A percentile compares a stretch with the other conserved stretches of the same genome.
These are phyloP conservation scores for Citrus sp. DNA, from an alignment of 345 rosid genomes.

Conservation along the genomic window DNA sequence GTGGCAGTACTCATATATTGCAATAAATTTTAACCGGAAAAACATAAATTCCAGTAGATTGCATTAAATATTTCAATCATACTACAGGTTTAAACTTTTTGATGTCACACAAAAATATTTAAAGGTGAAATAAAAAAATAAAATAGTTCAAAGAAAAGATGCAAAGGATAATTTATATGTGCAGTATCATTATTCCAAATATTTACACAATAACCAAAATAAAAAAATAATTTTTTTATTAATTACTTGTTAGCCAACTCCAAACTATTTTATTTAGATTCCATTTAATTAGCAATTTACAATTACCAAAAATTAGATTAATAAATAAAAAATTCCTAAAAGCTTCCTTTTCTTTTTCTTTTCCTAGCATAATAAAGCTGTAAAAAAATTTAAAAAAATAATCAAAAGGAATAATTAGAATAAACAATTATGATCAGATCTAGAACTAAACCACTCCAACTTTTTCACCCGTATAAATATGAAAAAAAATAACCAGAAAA, in stretches of 20 bases:
- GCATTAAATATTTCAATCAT: neutral
- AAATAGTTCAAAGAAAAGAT: neutral
- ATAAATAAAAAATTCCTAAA: neutral
- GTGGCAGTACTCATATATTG: neutral
- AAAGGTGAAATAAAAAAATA: neutral
- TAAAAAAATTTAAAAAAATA: neutral
- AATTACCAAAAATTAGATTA: neutral
- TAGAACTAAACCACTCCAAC: slow-evolving; percentile 6
- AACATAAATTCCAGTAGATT: neutral
- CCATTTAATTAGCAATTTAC: neutral
- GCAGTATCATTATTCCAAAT: neutral
- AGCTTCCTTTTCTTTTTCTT: neutral
- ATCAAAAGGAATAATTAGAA: neutral
- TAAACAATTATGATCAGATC: slow-evolving; percentile 13
- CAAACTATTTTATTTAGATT: neutral
- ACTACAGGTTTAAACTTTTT: neutral
- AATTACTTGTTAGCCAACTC: neutral
- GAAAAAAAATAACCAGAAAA: neutral
- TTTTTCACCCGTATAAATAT: neutral
- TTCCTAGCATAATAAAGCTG: neutral
- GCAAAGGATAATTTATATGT: too few species aligned
- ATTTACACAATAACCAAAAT: neutral
- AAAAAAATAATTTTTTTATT: too few species aligned
- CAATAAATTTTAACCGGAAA: neutral
- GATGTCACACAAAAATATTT: too few species aligned